These are phyloP conservation scores for Kodamaea hsintzibuensis DNA, from an alignment of 805 yeast species.

Conservation along the genomic window DNA sequence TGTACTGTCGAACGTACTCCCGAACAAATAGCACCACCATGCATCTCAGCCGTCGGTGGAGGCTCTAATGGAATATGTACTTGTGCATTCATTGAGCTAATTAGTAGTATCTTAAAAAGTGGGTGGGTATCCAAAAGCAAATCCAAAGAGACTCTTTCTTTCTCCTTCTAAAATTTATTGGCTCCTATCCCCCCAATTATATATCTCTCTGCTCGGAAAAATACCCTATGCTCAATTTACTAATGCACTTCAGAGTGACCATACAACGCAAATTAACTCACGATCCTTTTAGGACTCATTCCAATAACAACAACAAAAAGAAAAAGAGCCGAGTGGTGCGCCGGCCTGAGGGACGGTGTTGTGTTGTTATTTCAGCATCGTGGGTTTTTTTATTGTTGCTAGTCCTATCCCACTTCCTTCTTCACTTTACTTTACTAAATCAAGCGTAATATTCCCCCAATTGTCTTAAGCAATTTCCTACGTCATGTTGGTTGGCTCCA, in stretches of 20 bases:
- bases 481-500: neutral
- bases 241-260: neutral
- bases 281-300: neutral
- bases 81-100: neutral
- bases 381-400: neutral
- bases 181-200: neutral
- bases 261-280: neutral
- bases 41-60: neutral
- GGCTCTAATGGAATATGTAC: slow-evolving; percentile 3
- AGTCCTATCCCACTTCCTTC: neutral
- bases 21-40: no score
- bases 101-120: neutral
- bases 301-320: neutral
- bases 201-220: neutral
- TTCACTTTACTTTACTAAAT: neutral
- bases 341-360: neutral
- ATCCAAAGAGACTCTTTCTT: neutral
- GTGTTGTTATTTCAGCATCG: neutral
- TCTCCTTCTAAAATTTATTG: neutral
- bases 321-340: neutral
- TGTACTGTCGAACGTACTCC: neutral
- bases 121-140: neutral
- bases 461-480: neutral
- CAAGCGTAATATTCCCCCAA: neutral
- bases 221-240: neutral